Base-by-base conservation (phyloP, 1,284 basidiomycete genomes). In the Termitomyces sp. region DNA sequence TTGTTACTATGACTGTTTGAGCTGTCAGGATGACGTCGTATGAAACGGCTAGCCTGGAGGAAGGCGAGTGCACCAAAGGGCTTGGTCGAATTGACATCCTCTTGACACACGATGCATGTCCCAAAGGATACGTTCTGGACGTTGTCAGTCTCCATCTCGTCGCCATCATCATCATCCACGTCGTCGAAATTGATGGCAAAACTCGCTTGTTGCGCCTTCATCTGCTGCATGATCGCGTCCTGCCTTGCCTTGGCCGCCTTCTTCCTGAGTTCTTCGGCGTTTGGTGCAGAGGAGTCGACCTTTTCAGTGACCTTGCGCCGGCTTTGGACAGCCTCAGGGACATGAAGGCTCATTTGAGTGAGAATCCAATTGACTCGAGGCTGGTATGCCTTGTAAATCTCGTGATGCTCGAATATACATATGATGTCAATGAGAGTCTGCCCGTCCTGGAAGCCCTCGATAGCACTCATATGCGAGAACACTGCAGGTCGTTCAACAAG, bases 51-150 rank as follows among this genome's bases (percentile, higher is more conserved):
- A 0, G 93, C 86, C 66, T 99, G 96, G 5, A 99, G 68, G 54
- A 96, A 77, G 1, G 90, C 92, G n/a, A 99, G 79, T 44, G 84
- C 84, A 11, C 97, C 97, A 64, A 97, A 98, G 0, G 91, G 77
- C 55, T 82, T 79, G 11, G 79, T 72, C 0, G 77, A 70, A 55
- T 84, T 89, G 45, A 98, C 81, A 55, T 93, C 89, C 67, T 99
- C 97, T 68, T 99, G 97, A 63, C 97, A 99, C 7, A 99, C 91
- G 58, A 99, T 99, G 68, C 97, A 99, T 24, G 87, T 89, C 1
- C 96, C 97, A 58, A 87, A 87, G 21, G 83, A 83, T 14, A 79
- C 67, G n/a, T 77, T 66, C 34, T 78, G 75, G 18, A 78, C 77
- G 0, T 66, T 68, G 24, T 70, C 68, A 30, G 72, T 68, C 44